phyloP scores from a whole-genome alignment of 371 early-diverging fungal species.

The Mucor irregularis region DNA sequence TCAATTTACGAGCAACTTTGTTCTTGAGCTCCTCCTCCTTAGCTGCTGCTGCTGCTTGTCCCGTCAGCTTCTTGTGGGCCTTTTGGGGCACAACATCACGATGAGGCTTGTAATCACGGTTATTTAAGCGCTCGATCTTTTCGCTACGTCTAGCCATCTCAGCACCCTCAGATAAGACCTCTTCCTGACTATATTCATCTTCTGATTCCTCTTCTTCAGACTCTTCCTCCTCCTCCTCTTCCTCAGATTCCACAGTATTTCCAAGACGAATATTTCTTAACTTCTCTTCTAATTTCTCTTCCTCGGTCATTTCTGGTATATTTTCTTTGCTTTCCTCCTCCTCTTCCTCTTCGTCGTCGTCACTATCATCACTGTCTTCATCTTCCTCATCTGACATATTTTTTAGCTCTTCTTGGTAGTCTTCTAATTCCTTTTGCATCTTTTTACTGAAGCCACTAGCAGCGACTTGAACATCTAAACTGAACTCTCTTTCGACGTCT shows the following conservation, averaged over 20 bases:
- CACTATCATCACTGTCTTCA: constrained; percentile 27
- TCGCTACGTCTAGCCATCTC: constrained; percentile 28
- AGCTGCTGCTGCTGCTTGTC: constrained; percentile 24
- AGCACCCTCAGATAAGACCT: constrained; percentile 26
- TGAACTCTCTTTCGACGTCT: constrained; percentile 83
- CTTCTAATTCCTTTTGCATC: constrained; percentile 86
- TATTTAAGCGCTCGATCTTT: constrained; percentile 43
- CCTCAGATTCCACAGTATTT: constrained; percentile 37
- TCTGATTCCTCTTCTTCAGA: constrained; percentile 25
- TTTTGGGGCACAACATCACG: constrained; percentile 45
- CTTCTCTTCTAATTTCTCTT: constrained; percentile 24
- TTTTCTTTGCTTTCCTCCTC: constrained; percentile 32
- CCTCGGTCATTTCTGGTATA: constrained; percentile 29
- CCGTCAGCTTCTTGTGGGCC: constrained; percentile 22
- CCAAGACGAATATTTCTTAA: constrained; percentile 42
- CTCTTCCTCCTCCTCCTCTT: constrained; percentile 35
- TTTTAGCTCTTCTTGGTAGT: constrained; percentile 56
- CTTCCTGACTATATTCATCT: constrained; percentile 31
- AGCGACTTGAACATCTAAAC: constrained; percentile 93
- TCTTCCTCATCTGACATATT: constrained; percentile 43
- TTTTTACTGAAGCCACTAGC: constrained; percentile 94
- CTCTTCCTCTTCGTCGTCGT: constrained; percentile 35
- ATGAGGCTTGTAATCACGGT: constrained; percentile 60
- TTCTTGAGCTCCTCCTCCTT: constrained; percentile 57
- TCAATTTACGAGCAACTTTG: constrained; percentile 57